Evolutionary conservation across 1,284 basidiomycete species (phyloP), one percentile per base, ranked within the genome.

Genomic region (Ustilago shanxiensis): DNA sequence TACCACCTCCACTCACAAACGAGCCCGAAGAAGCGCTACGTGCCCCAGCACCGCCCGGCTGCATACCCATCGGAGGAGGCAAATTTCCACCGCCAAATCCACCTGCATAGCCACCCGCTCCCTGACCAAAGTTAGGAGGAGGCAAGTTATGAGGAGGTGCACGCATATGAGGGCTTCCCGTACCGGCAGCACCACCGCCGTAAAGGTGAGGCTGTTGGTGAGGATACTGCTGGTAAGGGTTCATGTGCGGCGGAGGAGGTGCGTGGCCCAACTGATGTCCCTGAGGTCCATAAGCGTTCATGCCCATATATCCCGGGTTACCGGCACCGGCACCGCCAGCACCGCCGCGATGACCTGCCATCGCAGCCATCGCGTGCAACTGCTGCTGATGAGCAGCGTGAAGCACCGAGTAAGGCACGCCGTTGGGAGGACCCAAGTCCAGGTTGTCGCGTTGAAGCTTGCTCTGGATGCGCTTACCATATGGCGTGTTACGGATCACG

Each of bases 401-500:
- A 37, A 82, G 57, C 22, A 82, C 60, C 57, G 79, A 75, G 41
- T 76, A 83, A 3, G 78, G 79, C 37, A 83, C 72, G n/a, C 73
- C 69, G 14, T 65, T 74, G 54, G 77, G 61, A 28, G 74, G 58
- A 13, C 66, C 72, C 24, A 82, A 53, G 60, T 83, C 82, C 52
- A 82, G 60, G 51, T 80, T 83, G 44, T 85, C 84, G 37, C 83
- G 67, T 72, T 85, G 83, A 55, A 86, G 74, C 76, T 85, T 85
- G 76, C 79, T 81, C 78, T 86, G 84, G 60, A 86, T 86, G 33
- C 84, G 78, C 77, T 86, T 86, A 20, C 84, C 84, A 49, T 86
- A 86, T 28, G 84, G 84, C 49, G 84, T 86, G 63, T 85, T 84
- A 52, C 84, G 81, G 52, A 86, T 86, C 71, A 84, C 76, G 1